Evolutionary conservation across 2,329 filamentous ascomycete genomes (phyloP), one percentile per base, ranked within the genome.

Genomic region (Penicillium brevicompactum): DNA sequence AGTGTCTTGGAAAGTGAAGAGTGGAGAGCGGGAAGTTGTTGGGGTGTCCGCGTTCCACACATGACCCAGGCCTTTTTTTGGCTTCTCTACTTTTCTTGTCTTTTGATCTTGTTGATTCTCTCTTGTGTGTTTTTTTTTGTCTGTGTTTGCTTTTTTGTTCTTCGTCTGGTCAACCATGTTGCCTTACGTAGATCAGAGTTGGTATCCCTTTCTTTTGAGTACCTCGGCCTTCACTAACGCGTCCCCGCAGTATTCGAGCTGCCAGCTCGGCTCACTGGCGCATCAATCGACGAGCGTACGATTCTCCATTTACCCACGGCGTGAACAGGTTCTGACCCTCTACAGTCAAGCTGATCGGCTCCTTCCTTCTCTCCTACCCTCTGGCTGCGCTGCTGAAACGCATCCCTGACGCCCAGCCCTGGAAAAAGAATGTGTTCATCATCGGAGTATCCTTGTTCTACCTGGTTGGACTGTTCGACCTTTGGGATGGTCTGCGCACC

Each of bases 361-460:
- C 90, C 6, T 96, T 97, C 74, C 81, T 99, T 46, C 75, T 96
- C 38, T 97, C 94, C 10, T 99, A 96, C 70, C 94, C 94, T 2
- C 82, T 99, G 51, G 91, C 94, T 46, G 94, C 84, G 22, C 73
- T 96, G 24, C 82, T 99, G 8, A 99, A 99, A 75, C 85, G 94
- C 50, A 83, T 99, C 18, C 93, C 94, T 31, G 94, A 99, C 77
- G 78, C 84, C 46, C 87, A 88, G 49, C 93, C 93, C 51, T 87
- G 86, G 66, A 84, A 86, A 66, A 97, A 97, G 78, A 97, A 97
- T 73, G 70, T 87, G 14, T 97, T 97, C 75, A 91, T 89, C 58
- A 88, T 97, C 61, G 78, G 80, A 27, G 85, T 91, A 14, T 90
- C 90, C 4, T 71, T 94, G 22, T 97, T 99, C 79, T 97, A 96